phyloP scores from a whole-genome alignment of 345 rosid species.

The Linum tenue region DNA sequence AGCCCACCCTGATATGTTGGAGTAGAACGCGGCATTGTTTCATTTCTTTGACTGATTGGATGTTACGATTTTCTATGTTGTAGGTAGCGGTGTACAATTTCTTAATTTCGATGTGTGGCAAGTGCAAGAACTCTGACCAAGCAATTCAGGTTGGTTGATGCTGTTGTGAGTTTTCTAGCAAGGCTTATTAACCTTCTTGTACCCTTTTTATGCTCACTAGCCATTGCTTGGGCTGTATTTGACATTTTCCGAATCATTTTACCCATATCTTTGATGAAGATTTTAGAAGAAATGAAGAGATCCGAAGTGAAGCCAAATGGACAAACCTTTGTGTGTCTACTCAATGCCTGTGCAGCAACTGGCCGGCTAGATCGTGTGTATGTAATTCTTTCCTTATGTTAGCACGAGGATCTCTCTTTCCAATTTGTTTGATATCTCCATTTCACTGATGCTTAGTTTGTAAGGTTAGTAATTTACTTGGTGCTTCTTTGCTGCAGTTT shows the following conservation, averaged over 20 bases:
- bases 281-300: slow-evolving; percentile 87
- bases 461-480: not conserved
- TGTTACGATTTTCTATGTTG: slow-evolving; percentile 5
- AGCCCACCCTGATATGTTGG: not conserved
- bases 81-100: slow-evolving; percentile 77
- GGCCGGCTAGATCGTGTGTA: slow-evolving; percentile 88
- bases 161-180: not conserved
- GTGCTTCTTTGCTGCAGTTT: not conserved
- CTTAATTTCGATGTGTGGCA: slow-evolving; percentile 82
- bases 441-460: not conserved
- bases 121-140: slow-evolving; percentile 64
- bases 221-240: not conserved
- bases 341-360: slow-evolving; percentile 81
- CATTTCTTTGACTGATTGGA: not conserved
- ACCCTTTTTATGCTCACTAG: not conserved
- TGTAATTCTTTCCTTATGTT: slow-evolving; percentile 29
- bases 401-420: not conserved
- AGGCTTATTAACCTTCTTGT: not conserved
- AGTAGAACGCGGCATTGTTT: not conserved
- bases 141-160: slow-evolving; percentile 47
- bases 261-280: slow-evolving; percentile 26
- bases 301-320: slow-evolving; percentile 85
- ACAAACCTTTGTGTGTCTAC: slow-evolving; percentile 75
- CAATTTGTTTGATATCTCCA: not conserved
- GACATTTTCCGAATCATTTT: not conserved